Evolutionary conservation across 495 filamentous ascomycete genomes (phyloP), one percentile per base, ranked within the genome.

Genomic region (Daldinia vernicosa): DNA sequence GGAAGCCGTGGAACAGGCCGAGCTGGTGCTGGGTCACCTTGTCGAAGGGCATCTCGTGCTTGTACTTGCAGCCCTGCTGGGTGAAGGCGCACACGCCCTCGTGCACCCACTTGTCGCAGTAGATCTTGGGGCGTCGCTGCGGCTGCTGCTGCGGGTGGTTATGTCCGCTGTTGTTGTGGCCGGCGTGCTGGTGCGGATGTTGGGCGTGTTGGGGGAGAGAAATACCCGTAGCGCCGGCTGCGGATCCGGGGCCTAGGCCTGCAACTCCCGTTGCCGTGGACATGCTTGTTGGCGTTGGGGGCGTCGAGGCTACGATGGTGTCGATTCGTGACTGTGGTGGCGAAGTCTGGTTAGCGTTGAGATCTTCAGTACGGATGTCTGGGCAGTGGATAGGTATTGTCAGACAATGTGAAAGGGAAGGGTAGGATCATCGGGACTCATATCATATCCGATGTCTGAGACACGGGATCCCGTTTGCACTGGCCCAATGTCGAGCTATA

Each of bases 101-200:
- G 66, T 90, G 89, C 47, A 97, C 88, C 92, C 92, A 97, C 77
- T 93, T 91, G 37, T 91, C 92, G 81, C 94, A 97, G 77, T 90
- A 95, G 53, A 89, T 80, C 75, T 97, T 97, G 19, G 68, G 66
- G 17, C 76, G 76, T 22, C 72, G 66, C 53, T 69, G 75, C 6
- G 70, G 32, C 30, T 45, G 33, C 4, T 27, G 26, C 12, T 35
- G 33, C 11, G 12, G 11, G 12, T 35, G 33, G 33, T 35, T 35
- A 3, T 37, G 47, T n/a, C n/a, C n/a, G 24, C 14, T 4, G 14
- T 1, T 28, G 19, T 14, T 27, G 26, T 15, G 1, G 33, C 47
- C 15, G 33, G 1, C 0, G 15, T 47, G 45, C 0, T 27, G 30
- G 43, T 54, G n/a, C 8, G 11, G 56, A 9, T 7, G 22, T 11